Conservation (phyloP, 2,329 filamentous ascomycete genomes). For the Penicillium vulpinum region DNA sequence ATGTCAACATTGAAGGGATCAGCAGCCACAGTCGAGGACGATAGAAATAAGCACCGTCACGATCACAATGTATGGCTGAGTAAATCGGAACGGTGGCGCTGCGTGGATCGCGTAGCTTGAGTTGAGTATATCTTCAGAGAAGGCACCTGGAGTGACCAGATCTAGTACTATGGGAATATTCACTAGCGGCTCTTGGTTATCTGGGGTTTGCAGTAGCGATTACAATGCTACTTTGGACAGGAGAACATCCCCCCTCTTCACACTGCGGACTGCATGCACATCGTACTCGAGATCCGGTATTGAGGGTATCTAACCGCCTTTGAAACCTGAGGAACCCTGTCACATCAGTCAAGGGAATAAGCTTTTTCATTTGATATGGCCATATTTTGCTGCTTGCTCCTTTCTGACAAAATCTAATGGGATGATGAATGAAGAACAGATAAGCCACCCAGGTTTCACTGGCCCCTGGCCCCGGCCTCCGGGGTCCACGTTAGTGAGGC, state of each 20-base stretch:
- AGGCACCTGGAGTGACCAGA: constrained; percentile 1
- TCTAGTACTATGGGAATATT: constrained; percentile 3
- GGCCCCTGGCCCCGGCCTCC: too few relatives aligned
- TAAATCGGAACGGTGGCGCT: constrained; percentile 8
- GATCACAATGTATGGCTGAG: not conserved
- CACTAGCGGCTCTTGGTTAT: not conserved
- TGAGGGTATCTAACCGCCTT: not conserved
- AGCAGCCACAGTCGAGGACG: not conserved
- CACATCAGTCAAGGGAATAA: constrained; percentile 1
- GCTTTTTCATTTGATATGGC: not conserved
- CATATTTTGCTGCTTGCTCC: not conserved
- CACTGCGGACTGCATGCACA: constrained; percentile 7
- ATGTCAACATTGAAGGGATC: not conserved
- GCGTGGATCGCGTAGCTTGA: constrained; percentile 17
- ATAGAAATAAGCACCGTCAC: not conserved
- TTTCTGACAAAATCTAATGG: too few relatives aligned
- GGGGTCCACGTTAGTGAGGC: too few relatives aligned
- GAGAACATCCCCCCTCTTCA: not conserved
- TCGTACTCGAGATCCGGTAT: not conserved
- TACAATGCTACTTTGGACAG: not conserved
- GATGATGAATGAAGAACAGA: too few relatives aligned
- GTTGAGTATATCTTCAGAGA: constrained; percentile 8
- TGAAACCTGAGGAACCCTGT: constrained; percentile 10
- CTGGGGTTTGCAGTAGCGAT: not conserved
- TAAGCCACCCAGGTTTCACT: too few relatives aligned